phyloP scores from a whole-genome alignment of 495 filamentous ascomycete species.

The Neurospora intermedia region DNA sequence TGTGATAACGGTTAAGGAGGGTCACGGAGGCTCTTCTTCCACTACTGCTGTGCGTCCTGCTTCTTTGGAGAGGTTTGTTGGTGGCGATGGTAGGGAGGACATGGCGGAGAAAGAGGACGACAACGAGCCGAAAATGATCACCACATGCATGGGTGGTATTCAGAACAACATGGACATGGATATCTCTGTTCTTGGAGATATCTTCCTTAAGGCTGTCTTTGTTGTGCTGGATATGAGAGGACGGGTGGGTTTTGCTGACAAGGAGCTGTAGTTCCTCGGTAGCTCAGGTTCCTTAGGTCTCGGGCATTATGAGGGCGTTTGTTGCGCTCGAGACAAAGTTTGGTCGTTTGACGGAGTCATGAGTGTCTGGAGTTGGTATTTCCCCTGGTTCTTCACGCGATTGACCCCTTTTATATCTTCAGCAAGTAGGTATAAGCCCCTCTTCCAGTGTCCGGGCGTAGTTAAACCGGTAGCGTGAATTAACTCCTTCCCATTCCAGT shows the following conservation, averaged over 20 bases:
- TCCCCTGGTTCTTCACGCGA: not conserved
- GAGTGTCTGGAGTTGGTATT: not conserved
- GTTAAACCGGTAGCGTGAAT: not conserved
- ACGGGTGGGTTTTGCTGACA: conserved; percentile 54
- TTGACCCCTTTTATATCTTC: not conserved
- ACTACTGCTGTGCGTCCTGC: not conserved
- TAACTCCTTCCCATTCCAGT: not conserved
- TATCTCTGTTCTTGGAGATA: conserved; percentile 61
- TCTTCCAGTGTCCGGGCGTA: not conserved
- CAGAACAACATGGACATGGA: conserved; percentile 46
- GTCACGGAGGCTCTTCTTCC: not conserved
- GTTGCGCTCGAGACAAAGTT: too few species aligned
- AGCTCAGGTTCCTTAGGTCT: not conserved
- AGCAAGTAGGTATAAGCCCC: not conserved
- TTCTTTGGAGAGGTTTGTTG: not conserved
- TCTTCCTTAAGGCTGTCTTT: conserved; percentile 65
- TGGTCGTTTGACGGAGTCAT: not conserved
- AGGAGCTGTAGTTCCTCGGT: conserved; percentile 15
- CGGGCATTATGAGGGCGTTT: too few species aligned
- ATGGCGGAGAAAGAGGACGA: too few species aligned
- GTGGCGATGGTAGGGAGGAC: not conserved
- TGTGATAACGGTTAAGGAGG: conserved; percentile 33
- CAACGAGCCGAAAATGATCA: not conserved
- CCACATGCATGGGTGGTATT: conserved; percentile 57
- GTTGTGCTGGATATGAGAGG: conserved; percentile 64